Evolutionary conservation across 169 alveolate genomes (phyloP).

Genomic region (Cryptosporidium xiaoi): DNA sequence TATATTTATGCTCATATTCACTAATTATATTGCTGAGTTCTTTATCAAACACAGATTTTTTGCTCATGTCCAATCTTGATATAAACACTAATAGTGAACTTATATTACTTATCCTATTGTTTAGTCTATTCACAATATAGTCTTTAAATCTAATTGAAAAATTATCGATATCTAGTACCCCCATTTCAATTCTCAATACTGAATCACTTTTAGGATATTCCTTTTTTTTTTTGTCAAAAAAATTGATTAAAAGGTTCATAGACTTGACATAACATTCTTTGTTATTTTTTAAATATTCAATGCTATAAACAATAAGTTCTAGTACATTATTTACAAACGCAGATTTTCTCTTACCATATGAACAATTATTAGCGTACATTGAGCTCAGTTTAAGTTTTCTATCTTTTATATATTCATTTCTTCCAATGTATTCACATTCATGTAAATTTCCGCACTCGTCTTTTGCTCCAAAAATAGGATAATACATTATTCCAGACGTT

Average conservation of each 20-base stretch:
- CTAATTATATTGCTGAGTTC: not conserved
- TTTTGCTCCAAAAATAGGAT: constrained; percentile 6
- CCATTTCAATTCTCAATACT: constrained; percentile 24
- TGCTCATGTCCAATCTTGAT: not conserved
- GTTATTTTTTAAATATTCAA: not conserved
- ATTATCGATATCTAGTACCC: not conserved
- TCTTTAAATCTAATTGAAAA: constrained; percentile 8
- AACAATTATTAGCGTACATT: not conserved
- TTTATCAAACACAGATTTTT: constrained; percentile 1
- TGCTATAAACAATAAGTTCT: constrained; percentile 11
- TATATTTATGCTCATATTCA: constrained; percentile 10
- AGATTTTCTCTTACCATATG: constrained; percentile 3
- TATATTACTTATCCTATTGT: constrained; percentile 15
- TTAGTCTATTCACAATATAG: constrained; percentile 2
- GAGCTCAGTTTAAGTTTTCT: constrained; percentile 9
- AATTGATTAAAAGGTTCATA: not conserved
- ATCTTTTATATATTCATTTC: not conserved
- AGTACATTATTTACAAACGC: not conserved
- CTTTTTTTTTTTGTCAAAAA: constrained; percentile 15
- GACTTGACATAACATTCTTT: constrained; percentile 5
- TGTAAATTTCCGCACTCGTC: not conserved
- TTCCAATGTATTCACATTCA: constrained; percentile 14
- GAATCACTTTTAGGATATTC: constrained; percentile 44
- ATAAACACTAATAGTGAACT: constrained; percentile 6
- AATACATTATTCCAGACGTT: constrained; percentile 46